Conservation (phyloP, 129 eudicot genomes). For the Solidago caesia region DNA sequence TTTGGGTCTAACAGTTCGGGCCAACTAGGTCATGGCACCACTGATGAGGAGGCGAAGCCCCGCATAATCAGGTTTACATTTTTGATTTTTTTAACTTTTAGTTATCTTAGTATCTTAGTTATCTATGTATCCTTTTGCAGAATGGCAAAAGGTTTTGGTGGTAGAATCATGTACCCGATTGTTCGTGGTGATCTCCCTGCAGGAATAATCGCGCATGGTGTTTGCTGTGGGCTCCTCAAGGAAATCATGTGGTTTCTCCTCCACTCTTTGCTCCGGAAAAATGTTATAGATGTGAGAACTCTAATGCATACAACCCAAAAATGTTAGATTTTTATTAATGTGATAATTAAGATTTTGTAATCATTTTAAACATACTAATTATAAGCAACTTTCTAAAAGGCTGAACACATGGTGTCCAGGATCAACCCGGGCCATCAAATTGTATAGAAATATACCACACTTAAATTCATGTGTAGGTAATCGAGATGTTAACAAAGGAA, state of each 20-base stretch:
- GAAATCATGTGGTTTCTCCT: not conserved
- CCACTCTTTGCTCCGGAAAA: not conserved
- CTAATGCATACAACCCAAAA: too few species aligned
- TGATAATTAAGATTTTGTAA: not conserved
- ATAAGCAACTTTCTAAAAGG: too few species aligned
- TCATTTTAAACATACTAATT: not conserved
- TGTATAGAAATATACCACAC: not conserved
- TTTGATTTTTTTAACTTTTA: not conserved
- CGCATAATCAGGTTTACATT: slow-evolving; percentile 61
- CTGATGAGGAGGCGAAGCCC: slow-evolving; percentile 70
- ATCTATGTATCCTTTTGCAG: not conserved
- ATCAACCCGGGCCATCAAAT: not conserved
- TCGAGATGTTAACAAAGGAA: not conserved
- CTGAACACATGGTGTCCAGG: not conserved
- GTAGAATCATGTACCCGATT: not conserved
- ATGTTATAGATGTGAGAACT: too few species aligned
- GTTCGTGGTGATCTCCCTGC: slow-evolving; percentile 2
- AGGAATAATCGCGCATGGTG: not conserved
- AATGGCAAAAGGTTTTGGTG: slow-evolving; percentile 5
- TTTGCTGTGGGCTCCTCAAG: not conserved
- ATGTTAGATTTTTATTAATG: not conserved
- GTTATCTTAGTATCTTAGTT: too few species aligned
- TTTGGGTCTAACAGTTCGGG: slow-evolving; percentile 92
- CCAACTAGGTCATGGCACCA: slow-evolving; percentile 90
- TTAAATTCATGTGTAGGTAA: not conserved